Evolutionary conservation across 176 grass and related monocot species (phyloP), one percentile per base, ranked within the genome.

Genomic region (Secale cereale): DNA sequence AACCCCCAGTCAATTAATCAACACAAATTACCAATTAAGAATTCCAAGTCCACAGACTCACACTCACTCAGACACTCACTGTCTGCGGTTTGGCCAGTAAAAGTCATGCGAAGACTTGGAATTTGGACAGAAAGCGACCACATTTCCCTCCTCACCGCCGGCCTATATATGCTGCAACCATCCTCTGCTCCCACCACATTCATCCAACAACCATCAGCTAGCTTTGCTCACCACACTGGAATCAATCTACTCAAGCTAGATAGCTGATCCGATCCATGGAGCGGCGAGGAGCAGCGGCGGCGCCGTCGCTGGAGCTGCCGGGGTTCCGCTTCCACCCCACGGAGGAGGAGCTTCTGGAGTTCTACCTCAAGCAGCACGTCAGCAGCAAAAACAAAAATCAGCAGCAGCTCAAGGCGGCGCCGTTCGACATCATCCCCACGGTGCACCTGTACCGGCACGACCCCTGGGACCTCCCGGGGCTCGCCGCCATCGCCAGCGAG

Each of bases 241-340:
- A 27, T 45, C 23, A 16, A 26, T 26, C n/a, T 27, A 45, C n/a
- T 16, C 4, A 14, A 46, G 70, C 36, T n/a, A 39, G 31, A 11
- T 3, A 35, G 65, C 70, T 28, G 6, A 45, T 73, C 70, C 7
- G 23, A 46, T 28, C 40, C 0, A 79, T 79, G 77, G 77, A 79
- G 35, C 77, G 77, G 77, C 77, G 23, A 70, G 71, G 40, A 20
- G 65, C 5, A 65, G 72, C 16, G 85, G 86, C 6, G 7, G 57
- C 93, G 39, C 89, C 97, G 45, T 94, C 95, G 82, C 93, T 94
- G 79, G 93, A 98, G 74, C 87, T 99, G 97, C 97, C 97, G 19
- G 97, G 97, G 16, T 99, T 99, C 79, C 90, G 97, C 46, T 99
- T 99, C 87, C 97, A 99, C 86, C 97, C 97, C 6, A 99, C 97